phyloP scores from a whole-genome alignment of 1,284 basidiomycete species.

The Ustilago hordei region DNA sequence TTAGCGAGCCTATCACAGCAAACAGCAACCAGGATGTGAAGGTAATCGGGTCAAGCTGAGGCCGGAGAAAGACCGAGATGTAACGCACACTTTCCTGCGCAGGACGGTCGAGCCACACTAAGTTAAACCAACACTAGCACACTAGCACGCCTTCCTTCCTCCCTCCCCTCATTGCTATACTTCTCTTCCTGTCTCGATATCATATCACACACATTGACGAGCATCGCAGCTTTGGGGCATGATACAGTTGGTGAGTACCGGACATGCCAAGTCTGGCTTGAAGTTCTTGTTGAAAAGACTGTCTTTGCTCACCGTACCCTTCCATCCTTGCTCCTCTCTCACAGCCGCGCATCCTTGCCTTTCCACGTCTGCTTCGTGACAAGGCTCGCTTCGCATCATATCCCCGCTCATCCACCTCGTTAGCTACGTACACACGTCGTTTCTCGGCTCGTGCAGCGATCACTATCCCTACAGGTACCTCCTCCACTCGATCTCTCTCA shows the following conservation, averaged over 20 bases:
- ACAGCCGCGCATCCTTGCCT: conserved; percentile 36
- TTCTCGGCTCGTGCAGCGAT: background rate
- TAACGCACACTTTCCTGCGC: background rate
- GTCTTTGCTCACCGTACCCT: conserved; percentile 2
- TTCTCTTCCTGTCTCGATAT: background rate
- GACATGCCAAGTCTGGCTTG: background rate
- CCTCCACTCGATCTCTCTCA: conserved; percentile 8
- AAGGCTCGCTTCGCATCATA: conserved; percentile 25
- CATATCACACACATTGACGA: background rate
- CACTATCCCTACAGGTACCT: background rate
- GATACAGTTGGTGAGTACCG: conserved; percentile 19
- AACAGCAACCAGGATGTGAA: background rate
- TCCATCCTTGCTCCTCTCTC: background rate
- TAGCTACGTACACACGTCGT: conserved; percentile 1
- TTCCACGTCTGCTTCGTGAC: conserved; percentile 45
- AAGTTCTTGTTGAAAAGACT: background rate
- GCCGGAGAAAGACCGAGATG: background rate
- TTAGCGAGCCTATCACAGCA: background rate
- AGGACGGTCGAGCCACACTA: conserved; percentile 9
- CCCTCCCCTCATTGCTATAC: background rate
- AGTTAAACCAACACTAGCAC: conserved; percentile 10
- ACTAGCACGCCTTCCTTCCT: background rate
- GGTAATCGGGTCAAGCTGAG: conserved; percentile 2
- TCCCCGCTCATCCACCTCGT: conserved; percentile 16
- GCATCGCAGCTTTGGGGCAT: conserved; percentile 38